Evolutionary conservation across 768 basidiomycete genomes (phyloP).

Genomic region (Mrakia hoshinonis): DNA sequence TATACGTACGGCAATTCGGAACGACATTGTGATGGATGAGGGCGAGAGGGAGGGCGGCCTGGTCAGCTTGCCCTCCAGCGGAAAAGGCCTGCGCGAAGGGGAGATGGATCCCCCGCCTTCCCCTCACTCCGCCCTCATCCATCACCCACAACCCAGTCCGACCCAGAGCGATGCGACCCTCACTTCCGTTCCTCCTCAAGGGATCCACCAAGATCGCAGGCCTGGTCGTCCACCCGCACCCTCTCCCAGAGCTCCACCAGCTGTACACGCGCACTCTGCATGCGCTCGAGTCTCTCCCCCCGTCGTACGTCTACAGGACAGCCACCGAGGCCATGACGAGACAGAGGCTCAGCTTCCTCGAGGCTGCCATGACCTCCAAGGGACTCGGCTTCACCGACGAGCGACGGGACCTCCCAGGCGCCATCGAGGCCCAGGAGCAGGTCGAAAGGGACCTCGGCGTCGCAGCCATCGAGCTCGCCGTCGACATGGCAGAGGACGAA

Average conservation of each 20-base stretch:
- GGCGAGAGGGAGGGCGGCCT: not conserved
- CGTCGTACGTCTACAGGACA: conserved; percentile 78
- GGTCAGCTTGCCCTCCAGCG: not conserved
- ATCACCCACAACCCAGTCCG: not conserved
- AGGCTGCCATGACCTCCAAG: conserved; percentile 35
- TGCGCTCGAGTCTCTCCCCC: conserved; percentile 59
- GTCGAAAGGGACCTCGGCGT: conserved; percentile 71
- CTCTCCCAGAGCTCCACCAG: conserved; percentile 64
- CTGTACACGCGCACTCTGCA: conserved; percentile 72
- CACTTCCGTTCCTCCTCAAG: conserved; percentile 49
- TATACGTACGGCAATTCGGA: not conserved
- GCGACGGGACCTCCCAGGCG: conserved; percentile 45
- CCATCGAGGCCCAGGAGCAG: conserved; percentile 41
- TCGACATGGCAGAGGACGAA: conserved; percentile 77
- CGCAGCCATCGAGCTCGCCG: conserved; percentile 76
- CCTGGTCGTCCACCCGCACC: conserved; percentile 71
- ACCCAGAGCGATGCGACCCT: conserved; percentile 16
- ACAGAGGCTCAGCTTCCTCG: conserved; percentile 64
- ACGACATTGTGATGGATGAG: conserved; percentile 3
- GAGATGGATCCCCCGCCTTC: too few relatives aligned
- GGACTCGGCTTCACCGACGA: conserved; percentile 40
- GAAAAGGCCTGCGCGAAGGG: too few relatives aligned
- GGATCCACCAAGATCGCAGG: conserved; percentile 79
- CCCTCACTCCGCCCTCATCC: too few relatives aligned
- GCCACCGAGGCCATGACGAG: conserved; percentile 75